Evolutionary conservation across 2,329 filamentous ascomycete genomes (phyloP), one percentile per base, ranked within the genome.

Genomic region (Blastomyces percursus): DNA sequence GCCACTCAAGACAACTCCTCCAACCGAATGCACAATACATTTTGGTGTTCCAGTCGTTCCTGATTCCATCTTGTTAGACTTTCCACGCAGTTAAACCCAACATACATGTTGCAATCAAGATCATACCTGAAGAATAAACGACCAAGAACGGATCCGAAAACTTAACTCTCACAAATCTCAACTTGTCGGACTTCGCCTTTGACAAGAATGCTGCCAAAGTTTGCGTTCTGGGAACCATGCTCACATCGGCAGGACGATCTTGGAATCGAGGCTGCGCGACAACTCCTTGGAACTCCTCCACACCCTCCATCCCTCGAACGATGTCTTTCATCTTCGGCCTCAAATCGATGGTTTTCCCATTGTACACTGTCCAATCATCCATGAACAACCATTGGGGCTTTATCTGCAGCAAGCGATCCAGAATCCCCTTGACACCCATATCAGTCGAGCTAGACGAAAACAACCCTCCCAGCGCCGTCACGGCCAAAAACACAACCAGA

Each of bases 11-110:
- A 76, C 61, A 14, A 75, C 71, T 0, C 75, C 75, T 24, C 75
- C 75, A 7, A 74, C 72, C 0, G 85, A 86, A 72, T 96, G 91
- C 2, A 93, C 89, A 66, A 95, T 94, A 64, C 89, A 91, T 71
- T 95, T 95, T 14, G 91, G 91, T 24, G 83, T 84, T 3, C 91
- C 90, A 0, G 91, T 95, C 0, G 90, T 95, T 1, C 90, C 90
- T 1, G 86, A 89, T 27, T 6, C 35, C 35, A 7, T 32, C 42
- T 19, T 21, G 42, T 59, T 48, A 59, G 42, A 8, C 21, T 35
- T 7, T 32, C 9, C 7, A 24, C 12, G 9, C n/a, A 35, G 11
- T 21, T 21, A 14, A 19, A 46, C 14, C 27, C 24, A 46, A 38
- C 40, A 21, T 6, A 9, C 9, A 32, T 21, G 14, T 24, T 32